phyloP scores from a whole-genome alignment of 202 grass and related monocot species.

The Zoysia matrella region DNA sequence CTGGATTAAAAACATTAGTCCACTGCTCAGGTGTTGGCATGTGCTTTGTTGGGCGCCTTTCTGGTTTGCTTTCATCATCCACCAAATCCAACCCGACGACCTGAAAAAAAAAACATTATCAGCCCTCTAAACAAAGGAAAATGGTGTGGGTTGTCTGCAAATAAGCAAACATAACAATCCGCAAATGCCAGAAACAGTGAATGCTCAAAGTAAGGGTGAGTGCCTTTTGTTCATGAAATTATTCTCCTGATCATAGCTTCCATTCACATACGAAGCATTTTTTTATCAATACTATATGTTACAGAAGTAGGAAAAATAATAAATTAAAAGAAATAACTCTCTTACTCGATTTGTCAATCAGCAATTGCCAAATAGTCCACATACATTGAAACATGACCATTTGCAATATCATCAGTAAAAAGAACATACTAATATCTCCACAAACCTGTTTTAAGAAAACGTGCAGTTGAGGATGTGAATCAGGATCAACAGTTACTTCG shows the following conservation, averaged over 20 bases:
- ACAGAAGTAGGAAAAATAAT: neutral
- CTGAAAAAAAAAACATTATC: slow-evolving; percentile 49
- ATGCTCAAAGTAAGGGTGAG: neutral
- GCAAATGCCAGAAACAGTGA: neutral
- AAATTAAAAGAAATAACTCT: neutral
- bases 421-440: slow-evolving; percentile 32
- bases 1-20: no score
- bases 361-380: neutral
- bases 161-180: slow-evolving; percentile 1
- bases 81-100: no score
- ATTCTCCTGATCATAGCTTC: neutral
- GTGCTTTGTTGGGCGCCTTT: no score
- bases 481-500: slow-evolving; percentile 85
- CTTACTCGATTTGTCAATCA: neutral
- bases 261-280: neutral
- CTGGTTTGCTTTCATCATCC: no score
- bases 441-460: slow-evolving; percentile 94
- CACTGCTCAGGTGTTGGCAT: no score
- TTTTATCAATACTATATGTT: slow-evolving; percentile 12
- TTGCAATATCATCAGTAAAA: slow-evolving; percentile 13
- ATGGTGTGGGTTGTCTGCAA: neutral
- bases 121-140: neutral
- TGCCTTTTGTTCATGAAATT: neutral
- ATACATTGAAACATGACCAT: neutral
- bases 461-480: slow-evolving; percentile 93